Conservation (phyloP, 2,329 filamentous ascomycete genomes). For the Sporothrix inflata region DNA sequence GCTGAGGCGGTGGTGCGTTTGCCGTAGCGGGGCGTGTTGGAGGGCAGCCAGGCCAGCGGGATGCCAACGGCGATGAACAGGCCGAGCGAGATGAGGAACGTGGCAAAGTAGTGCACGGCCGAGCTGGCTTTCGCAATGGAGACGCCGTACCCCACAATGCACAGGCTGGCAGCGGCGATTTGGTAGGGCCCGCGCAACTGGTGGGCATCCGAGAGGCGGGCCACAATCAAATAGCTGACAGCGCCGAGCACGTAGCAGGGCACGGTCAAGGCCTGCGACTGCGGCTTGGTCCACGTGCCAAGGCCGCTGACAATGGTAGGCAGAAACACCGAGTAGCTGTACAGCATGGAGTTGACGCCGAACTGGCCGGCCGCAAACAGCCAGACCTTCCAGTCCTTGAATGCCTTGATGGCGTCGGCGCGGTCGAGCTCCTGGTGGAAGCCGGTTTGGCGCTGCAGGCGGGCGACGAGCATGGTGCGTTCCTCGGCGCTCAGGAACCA, state of each 20-base stretch:
- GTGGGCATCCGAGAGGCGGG: constrained; percentile 60
- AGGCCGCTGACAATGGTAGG: constrained; percentile 70
- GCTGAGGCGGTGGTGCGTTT: constrained; percentile 57
- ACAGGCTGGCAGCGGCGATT: constrained; percentile 51
- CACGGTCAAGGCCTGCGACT: constrained; percentile 68
- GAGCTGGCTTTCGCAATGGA: constrained; percentile 58
- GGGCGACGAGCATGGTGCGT: neutral
- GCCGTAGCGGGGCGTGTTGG: constrained; percentile 73
- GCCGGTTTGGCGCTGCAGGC: constrained; percentile 19
- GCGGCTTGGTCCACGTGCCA: constrained; percentile 54
- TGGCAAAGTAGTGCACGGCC: constrained; percentile 64
- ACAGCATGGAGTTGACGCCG: constrained; percentile 66
- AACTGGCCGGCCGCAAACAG: constrained; percentile 63
- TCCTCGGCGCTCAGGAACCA: constrained; percentile 10
- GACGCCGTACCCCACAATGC: constrained; percentile 63
- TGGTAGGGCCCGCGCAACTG: constrained; percentile 62
- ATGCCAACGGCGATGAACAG: constrained; percentile 65
- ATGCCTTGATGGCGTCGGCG: constrained; percentile 52
- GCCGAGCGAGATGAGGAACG: constrained; percentile 74
- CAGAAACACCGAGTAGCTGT: constrained; percentile 69
- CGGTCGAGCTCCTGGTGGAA: constrained; percentile 47
- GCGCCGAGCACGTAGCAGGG: constrained; percentile 69
- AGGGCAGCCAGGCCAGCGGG: constrained; percentile 62
- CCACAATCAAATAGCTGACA: constrained; percentile 60
- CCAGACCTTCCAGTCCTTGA: constrained; percentile 68